phyloP scores from a whole-genome alignment of 305 asterid genomes.

The Fraxinus xanthoxyloides region DNA sequence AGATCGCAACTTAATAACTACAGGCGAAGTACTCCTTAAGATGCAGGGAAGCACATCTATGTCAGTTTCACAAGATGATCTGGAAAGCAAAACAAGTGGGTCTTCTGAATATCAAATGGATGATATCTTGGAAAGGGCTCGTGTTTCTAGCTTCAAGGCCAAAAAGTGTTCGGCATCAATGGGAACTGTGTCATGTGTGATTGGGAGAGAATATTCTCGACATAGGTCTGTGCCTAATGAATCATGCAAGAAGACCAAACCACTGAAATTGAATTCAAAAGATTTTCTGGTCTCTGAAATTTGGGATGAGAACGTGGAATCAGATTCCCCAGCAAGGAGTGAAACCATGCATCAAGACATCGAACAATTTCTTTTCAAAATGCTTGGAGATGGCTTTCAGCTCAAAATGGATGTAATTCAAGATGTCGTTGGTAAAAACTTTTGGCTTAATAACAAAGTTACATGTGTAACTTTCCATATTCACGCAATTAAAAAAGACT shows the following conservation, averaged over 20 bases:
- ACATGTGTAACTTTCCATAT: background rate
- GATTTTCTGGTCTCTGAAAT: slow-evolving; percentile 50
- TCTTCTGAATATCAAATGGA: slow-evolving; percentile 34
- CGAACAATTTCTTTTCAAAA: slow-evolving; percentile 58
- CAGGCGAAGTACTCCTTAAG: slow-evolving; percentile 45
- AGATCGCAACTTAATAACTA: slow-evolving; percentile 35
- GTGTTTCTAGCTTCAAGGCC: slow-evolving; percentile 34
- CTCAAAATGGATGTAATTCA: slow-evolving; percentile 56
- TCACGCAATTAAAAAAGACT: background rate
- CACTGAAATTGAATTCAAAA: slow-evolving; percentile 45
- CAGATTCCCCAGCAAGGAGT: slow-evolving; percentile 22
- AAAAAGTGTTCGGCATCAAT: slow-evolving; percentile 53
- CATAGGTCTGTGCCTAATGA: slow-evolving; percentile 37
- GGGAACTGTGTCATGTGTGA: slow-evolving; percentile 65
- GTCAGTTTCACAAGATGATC: slow-evolving; percentile 31
- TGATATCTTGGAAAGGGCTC: slow-evolving; percentile 21
- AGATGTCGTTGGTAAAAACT: slow-evolving; percentile 64
- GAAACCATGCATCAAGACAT: slow-evolving; percentile 45
- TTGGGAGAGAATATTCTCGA: slow-evolving; percentile 51
- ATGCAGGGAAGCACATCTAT: slow-evolving; percentile 33
- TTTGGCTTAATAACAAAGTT: slow-evolving; percentile 6
- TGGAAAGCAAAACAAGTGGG: slow-evolving; percentile 11
- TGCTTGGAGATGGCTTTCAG: slow-evolving; percentile 81
- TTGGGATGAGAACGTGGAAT: slow-evolving; percentile 52
- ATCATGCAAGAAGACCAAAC: slow-evolving; percentile 42